A percentile compares a stretch with the other conserved stretches of the same genome.
phyloP scores from a whole-genome alignment of 305 asterid genomes.

The Lippia alba region DNA sequence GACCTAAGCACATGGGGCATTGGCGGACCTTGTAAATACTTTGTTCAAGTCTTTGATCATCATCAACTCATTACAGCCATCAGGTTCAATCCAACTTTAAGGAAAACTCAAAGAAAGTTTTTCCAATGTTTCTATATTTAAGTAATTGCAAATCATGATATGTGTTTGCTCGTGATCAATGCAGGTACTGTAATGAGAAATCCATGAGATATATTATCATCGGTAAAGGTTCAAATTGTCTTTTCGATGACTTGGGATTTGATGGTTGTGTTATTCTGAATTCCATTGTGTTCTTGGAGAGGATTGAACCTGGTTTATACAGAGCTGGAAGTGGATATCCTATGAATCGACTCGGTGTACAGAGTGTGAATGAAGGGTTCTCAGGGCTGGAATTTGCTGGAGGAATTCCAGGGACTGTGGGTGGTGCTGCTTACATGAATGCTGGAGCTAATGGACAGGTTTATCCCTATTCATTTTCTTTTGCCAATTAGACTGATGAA shows the following conservation, averaged over 20 bases:
- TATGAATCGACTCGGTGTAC: conserved; percentile 43
- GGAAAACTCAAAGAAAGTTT: background rate
- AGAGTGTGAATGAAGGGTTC: conserved; percentile 44
- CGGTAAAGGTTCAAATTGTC: conserved; percentile 56
- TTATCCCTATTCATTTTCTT: background rate
- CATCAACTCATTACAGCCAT: conserved; percentile 44
- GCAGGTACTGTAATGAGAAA: conserved; percentile 48
- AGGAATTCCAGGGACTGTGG: conserved; percentile 51
- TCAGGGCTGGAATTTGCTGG: conserved; percentile 56
- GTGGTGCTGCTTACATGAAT: conserved; percentile 57
- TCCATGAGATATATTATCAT: conserved; percentile 43
- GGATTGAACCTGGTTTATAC: conserved; percentile 42
- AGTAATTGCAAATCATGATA: no score
- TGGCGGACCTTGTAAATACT: conserved; percentile 55
- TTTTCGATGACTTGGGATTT: conserved; percentile 52
- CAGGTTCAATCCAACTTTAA: conserved; percentile 36
- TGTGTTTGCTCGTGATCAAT: background rate
- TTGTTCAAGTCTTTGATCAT: conserved; percentile 46
- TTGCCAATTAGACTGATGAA: background rate
- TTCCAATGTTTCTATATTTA: no score
- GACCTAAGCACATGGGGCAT: conserved; percentile 54
- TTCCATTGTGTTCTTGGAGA: conserved; percentile 47
- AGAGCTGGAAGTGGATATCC: conserved; percentile 56
- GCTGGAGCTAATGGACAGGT: conserved; percentile 62
- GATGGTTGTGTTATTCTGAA: conserved; percentile 53